Conservation (phyloP, 106 monocot species). For the Chionographis japonica region DNA sequence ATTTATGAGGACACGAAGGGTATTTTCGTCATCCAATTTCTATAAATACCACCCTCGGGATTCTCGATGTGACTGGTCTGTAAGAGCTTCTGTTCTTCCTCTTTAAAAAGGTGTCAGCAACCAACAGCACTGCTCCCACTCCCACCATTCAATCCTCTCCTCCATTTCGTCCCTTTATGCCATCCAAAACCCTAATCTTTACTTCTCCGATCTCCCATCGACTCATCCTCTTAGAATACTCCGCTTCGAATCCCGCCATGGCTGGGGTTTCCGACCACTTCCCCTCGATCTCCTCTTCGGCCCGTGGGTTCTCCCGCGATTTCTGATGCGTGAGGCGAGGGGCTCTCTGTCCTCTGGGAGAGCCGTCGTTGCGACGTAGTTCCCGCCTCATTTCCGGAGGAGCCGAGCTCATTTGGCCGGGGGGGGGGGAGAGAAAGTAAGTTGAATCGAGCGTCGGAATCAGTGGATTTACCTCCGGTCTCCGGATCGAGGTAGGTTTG, state of each 20-base stretch:
- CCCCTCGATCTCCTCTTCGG: neutral
- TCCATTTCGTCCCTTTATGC: no score
- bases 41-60: neutral
- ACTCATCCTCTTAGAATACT: neutral
- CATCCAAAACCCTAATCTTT: no score
- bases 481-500: no score
- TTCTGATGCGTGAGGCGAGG: neutral
- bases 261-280: neutral
- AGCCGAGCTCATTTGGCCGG: neutral
- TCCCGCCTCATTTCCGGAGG: neutral
- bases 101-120: no score
- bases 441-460: neutral
- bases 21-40: neutral
- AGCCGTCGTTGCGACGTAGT: neutral
- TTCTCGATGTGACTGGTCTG: neutral
- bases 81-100: slow-evolving; percentile 7
- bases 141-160: neutral
- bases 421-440: neutral
- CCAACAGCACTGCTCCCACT: neutral
- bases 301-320: neutral
- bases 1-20: no score
- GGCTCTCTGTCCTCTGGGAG: neutral
- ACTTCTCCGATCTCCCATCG: neutral
- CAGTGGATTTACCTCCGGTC: no score
- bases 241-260: neutral